A percentile compares a stretch with the other conserved stretches of the same genome.
phyloP scores from a whole-genome alignment of 306 rosid genomes.

The Vigna hirtella region DNA sequence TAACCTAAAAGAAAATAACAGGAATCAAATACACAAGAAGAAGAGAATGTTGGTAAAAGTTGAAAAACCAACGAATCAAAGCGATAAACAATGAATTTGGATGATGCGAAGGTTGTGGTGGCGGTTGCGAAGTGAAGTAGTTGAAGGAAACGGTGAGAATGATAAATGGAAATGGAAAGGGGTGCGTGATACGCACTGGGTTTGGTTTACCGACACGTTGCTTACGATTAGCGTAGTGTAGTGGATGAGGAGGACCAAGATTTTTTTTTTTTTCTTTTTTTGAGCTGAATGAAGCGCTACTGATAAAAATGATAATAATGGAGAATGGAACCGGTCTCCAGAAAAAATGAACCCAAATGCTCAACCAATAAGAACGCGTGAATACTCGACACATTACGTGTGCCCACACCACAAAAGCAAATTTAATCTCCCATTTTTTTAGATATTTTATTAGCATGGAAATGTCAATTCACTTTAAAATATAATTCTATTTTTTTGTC shows the following conservation, averaged over 20 bases:
- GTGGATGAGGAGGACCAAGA: conserved; percentile 28
- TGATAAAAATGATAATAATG: not conserved
- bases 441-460: not conserved
- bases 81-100: no score
- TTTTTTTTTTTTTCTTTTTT: not conserved
- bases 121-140: not conserved
- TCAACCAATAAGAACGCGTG: not conserved
- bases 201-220: not conserved
- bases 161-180: not conserved
- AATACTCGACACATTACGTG: not conserved
- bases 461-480: no score
- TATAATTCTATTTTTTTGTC: no score
- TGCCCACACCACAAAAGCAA: not conserved
- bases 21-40: not conserved
- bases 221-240: not conserved
- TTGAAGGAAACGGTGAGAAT: not conserved
- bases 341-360: not conserved
- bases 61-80: not conserved
- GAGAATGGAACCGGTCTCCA: not conserved
- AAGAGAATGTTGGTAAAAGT: not conserved
- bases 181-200: not conserved
- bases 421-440: not conserved
- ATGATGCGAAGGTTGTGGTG: no score
- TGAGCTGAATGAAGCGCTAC: not conserved
- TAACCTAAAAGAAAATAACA: not conserved